Percentiles rank a stretch among this genome's conserved stretches.
Conservation (phyloP, 2,329 filamentous ascomycete genomes). For the Madurella mycetomatis region DNA sequence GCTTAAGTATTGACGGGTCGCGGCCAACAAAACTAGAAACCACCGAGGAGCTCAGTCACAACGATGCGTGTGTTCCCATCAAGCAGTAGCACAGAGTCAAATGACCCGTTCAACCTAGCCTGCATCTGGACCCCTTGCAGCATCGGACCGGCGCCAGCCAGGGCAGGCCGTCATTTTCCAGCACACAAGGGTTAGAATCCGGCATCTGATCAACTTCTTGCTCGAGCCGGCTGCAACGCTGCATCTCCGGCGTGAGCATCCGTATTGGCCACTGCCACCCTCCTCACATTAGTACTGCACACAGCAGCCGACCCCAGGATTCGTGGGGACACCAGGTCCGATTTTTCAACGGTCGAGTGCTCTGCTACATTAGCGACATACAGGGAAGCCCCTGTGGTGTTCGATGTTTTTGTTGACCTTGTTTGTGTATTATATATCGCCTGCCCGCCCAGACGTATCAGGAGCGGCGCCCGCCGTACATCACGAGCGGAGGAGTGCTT, state of each 20-base stretch:
- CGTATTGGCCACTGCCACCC: background rate
- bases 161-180: background rate
- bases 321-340: background rate
- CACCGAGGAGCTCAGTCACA: background rate
- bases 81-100: constrained; percentile 3
- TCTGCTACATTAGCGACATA: constrained; percentile 3
- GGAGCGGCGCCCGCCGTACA: background rate
- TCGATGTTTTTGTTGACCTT: no score
- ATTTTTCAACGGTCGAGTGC: constrained; percentile 10
- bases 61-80: background rate
- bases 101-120: constrained; percentile 4
- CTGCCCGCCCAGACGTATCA: background rate
- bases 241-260: background rate
- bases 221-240: constrained; percentile 1
- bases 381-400: background rate
- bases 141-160: background rate
- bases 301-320: background rate
- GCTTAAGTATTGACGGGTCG: background rate
- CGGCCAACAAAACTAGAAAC: background rate
- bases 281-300: background rate
- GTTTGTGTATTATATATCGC: background rate
- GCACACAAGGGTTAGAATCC: constrained; percentile 3
- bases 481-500: no score
- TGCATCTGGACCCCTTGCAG: constrained; percentile 8
- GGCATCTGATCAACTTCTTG: constrained; percentile 17